Percentiles rank a stretch among this genome's conserved stretches.
Conservation (phyloP, 2,329 filamentous ascomycete genomes). For the Apiospora pterosperma region DNA sequence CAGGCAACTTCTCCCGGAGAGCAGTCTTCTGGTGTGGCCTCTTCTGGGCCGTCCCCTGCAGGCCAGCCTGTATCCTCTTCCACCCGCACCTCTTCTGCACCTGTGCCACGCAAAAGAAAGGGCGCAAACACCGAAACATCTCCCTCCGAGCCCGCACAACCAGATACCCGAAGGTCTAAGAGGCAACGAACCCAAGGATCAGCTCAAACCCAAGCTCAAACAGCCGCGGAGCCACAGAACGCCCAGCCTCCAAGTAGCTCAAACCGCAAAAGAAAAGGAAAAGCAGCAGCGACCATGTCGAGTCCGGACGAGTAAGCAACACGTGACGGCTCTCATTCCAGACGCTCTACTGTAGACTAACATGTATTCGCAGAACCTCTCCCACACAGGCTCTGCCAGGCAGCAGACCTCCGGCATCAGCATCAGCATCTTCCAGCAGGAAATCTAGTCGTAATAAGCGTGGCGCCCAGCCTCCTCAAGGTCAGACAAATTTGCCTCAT, state of each 20-base stretch:
- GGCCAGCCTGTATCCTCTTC: constrained; percentile 33
- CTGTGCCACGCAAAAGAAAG: constrained; percentile 72
- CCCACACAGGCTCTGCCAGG: constrained; percentile 63
- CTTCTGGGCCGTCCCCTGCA: constrained; percentile 38
- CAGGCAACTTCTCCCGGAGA: constrained; percentile 46
- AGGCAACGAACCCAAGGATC: constrained; percentile 62
- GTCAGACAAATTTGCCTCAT: constrained; percentile 24
- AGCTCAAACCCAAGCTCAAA: constrained; percentile 13
- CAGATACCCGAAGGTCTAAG: constrained; percentile 59
- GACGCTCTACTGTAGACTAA: neutral
- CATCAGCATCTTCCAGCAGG: constrained; percentile 64
- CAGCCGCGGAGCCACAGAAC: constrained; percentile 25
- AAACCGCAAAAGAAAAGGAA: constrained; percentile 57
- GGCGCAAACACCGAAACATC: constrained; percentile 40
- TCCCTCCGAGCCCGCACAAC: constrained; percentile 35
- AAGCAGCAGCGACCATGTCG: constrained; percentile 66
- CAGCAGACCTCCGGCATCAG: constrained; percentile 42
- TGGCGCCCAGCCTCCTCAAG: constrained; percentile 42
- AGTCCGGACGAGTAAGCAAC: constrained; percentile 59
- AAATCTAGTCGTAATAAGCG: constrained; percentile 74
- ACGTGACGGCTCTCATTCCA: constrained; percentile 1
- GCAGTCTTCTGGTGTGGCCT: constrained; percentile 35
- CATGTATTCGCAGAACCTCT: constrained; percentile 45
- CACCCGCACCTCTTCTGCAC: constrained; percentile 31
- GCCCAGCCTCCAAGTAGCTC: constrained; percentile 34